Conservation (phyloP, 1,139 yeast genomes). For the Pichia sp. region DNA sequence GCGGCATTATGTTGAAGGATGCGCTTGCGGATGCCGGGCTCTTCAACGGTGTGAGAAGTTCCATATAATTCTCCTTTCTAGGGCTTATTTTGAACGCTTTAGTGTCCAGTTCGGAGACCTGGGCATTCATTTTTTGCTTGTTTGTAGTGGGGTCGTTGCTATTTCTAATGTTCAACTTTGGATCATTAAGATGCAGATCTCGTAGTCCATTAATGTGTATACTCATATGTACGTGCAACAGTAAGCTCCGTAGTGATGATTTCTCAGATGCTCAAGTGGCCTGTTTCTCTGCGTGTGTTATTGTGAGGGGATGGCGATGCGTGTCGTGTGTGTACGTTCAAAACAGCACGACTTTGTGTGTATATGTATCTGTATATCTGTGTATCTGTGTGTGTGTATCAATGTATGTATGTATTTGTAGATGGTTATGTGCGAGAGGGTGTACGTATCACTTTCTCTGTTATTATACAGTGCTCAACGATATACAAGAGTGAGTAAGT, state of each 20-base stretch:
- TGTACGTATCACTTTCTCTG: too few species aligned
- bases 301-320: background rate
- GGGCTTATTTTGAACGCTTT: constrained; percentile 12
- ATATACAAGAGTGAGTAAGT: too few species aligned
- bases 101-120: background rate
- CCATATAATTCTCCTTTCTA: constrained; percentile 3
- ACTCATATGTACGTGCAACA: background rate
- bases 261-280: background rate
- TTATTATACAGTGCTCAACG: background rate
- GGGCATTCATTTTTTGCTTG: background rate
- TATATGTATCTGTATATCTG: background rate
- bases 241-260: background rate
- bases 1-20: constrained; percentile 4
- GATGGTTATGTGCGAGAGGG: too few species aligned
- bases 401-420: background rate
- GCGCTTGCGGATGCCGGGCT: constrained; percentile 7
- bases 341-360: background rate
- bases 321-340: background rate
- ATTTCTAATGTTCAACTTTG: constrained; percentile 7
- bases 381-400: background rate
- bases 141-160: background rate
- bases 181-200: constrained; percentile 8
- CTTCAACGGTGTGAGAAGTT: constrained; percentile 1
- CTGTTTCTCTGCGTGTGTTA: background rate
- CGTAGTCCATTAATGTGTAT: background rate